A percentile compares a stretch with the other conserved stretches of the same genome.
These are phyloP conservation scores for Colletotrichum filicis DNA, from an alignment of 2,329 filamentous ascomycete genomes.

Conservation along the genomic window DNA sequence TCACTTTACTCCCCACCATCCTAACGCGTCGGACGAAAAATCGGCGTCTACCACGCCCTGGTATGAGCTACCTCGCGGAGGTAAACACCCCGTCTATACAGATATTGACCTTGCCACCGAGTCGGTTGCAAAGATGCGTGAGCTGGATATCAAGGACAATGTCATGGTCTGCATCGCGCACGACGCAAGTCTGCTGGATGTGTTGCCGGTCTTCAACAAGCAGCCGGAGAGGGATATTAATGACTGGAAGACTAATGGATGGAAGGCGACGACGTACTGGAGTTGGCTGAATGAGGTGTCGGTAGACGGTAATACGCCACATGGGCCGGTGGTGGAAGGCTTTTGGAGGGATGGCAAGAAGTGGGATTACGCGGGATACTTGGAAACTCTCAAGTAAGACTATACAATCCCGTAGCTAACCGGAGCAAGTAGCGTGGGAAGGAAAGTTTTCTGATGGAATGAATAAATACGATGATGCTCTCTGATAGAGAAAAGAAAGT, in stretches of 20 bases:
- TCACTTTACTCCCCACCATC: slow-evolving; percentile 24
- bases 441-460: neutral
- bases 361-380: slow-evolving; percentile 23
- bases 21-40: neutral
- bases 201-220: slow-evolving; percentile 28
- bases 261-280: slow-evolving; percentile 28
- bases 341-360: slow-evolving; percentile 28
- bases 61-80: slow-evolving; percentile 7
- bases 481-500: neutral
- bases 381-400: neutral
- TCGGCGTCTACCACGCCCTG: slow-evolving; percentile 4
- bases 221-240: slow-evolving; percentile 20
- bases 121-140: slow-evolving; percentile 28
- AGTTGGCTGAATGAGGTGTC: slow-evolving; percentile 30
- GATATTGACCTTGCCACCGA: slow-evolving; percentile 7
- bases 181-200: slow-evolving; percentile 20
- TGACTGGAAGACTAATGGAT: slow-evolving; percentile 20
- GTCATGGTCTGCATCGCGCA: slow-evolving; percentile 32
- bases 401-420: neutral
- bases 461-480: neutral
- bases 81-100: slow-evolving; percentile 21
- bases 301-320: slow-evolving; percentile 14
- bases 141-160: slow-evolving; percentile 27
- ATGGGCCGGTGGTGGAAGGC: slow-evolving; percentile 11
- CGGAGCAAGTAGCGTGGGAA: neutral